Conservation (phyloP, 768 basidiomycete species). For the Lactifluus piperatus region DNA sequence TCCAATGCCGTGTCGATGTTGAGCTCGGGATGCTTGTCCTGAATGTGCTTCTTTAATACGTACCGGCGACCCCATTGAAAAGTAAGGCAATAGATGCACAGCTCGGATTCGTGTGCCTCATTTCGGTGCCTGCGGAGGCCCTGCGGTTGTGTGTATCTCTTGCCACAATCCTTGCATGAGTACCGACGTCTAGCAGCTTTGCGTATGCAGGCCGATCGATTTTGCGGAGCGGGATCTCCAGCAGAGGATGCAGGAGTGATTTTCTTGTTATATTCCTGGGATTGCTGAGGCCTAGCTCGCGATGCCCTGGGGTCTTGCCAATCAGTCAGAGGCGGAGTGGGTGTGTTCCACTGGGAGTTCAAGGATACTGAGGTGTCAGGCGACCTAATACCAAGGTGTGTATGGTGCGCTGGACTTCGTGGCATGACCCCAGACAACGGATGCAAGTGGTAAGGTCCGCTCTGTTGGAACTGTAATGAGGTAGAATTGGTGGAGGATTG, state of each 20-base stretch:
- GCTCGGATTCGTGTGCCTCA: neutral
- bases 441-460: no score
- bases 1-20: neutral
- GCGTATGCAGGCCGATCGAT: neutral
- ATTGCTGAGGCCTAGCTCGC: no score
- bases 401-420: no score
- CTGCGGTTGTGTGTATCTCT: neutral
- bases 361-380: no score
- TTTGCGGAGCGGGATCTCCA: neutral
- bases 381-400: no score
- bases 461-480: no score
- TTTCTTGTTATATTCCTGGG: neutral
- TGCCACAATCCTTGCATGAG: neutral
- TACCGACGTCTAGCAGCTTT: neutral
- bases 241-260: neutral
- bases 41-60: neutral
- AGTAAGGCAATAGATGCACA: neutral
- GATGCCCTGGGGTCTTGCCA: no score
- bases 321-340: no score
- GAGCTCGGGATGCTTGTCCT: neutral
- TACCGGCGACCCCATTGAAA: neutral
- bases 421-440: no score
- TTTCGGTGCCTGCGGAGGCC: neutral
- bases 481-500: no score
- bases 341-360: no score